phyloP scores from a whole-genome alignment of 2,329 filamentous ascomycete species.

The Chaetomium olivaceum region DNA sequence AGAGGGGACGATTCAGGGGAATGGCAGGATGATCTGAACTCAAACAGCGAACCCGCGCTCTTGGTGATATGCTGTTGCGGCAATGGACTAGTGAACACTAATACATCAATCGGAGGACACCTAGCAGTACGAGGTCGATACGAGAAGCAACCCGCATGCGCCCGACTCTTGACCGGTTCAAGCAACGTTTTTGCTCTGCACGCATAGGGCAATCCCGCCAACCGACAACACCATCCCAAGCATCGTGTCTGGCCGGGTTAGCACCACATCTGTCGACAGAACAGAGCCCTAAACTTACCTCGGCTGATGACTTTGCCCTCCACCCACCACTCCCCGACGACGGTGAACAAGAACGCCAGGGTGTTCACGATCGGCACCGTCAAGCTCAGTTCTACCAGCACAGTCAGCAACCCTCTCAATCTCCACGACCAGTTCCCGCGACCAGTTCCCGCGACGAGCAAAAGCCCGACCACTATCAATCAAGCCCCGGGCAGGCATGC shows the following conservation, averaged over 20 bases:
- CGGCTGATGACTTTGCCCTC: slow-evolving; percentile 86
- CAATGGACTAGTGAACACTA: not conserved
- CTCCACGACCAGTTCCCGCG: too few species aligned
- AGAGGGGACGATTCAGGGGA: slow-evolving; percentile 11
- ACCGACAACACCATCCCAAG: slow-evolving; percentile 79
- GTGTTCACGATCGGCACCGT: slow-evolving; percentile 96
- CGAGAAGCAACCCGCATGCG: not conserved
- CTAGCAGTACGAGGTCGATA: too few species aligned
- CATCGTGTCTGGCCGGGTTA: slow-evolving; percentile 65
- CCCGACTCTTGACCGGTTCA: not conserved
- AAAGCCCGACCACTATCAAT: not conserved
- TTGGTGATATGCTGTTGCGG: not conserved
- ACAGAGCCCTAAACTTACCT: slow-evolving; percentile 53
- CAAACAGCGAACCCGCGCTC: not conserved
- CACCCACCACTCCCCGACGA: slow-evolving; percentile 91
- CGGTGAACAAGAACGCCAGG: slow-evolving; percentile 92
- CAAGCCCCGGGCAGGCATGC: not conserved
- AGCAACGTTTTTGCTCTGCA: slow-evolving; percentile 60
- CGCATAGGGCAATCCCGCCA: slow-evolving; percentile 79
- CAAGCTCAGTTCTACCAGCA: slow-evolving; percentile 72
- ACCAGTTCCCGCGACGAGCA: not conserved
- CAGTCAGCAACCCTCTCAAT: not conserved
- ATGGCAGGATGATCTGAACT: not conserved
- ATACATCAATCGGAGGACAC: not conserved
- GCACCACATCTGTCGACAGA: not conserved